Conservation (phyloP, 2,329 filamentous ascomycete genomes). For the Byssochlamys sp. region DNA sequence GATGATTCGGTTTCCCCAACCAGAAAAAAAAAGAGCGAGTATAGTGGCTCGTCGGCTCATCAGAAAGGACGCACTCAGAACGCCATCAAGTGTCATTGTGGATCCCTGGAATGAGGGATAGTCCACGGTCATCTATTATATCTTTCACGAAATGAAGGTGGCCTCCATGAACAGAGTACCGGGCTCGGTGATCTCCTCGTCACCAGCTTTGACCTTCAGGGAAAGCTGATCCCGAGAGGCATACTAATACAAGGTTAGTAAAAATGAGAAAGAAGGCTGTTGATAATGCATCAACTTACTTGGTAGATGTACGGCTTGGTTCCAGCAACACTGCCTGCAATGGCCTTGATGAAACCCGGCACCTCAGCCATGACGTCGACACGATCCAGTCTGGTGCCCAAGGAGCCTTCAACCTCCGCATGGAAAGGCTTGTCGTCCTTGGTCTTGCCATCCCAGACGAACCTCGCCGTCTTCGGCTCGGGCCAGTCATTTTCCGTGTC, state of each 20-base stretch:
- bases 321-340: slow-evolving; percentile 77
- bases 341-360: slow-evolving; percentile 86
- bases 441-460: slow-evolving; percentile 66
- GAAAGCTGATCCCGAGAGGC: slow-evolving; percentile 55
- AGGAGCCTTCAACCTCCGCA: slow-evolving; percentile 57
- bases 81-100: slow-evolving; percentile 14
- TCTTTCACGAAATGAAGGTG: slow-evolving; percentile 73
- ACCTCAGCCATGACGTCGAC: slow-evolving; percentile 96
- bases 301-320: slow-evolving; percentile 98
- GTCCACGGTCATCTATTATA: slow-evolving; percentile 16
- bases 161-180: slow-evolving; percentile 78
- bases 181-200: slow-evolving; percentile 66
- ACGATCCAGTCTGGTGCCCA: slow-evolving; percentile 65
- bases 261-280: slow-evolving; percentile 3
- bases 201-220: slow-evolving; percentile 76
- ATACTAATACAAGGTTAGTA: slow-evolving; percentile 48
- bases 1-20: neutral
- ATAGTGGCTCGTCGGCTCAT: neutral
- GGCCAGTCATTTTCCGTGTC: slow-evolving; percentile 81
- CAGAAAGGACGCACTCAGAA: slow-evolving; percentile 8
- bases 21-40: slow-evolving; percentile 1
- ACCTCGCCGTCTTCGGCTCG: slow-evolving; percentile 66
- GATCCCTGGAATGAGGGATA: slow-evolving; percentile 14
- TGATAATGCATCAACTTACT: slow-evolving; percentile 41
- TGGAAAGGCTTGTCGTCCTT: slow-evolving; percentile 66